Base-by-base conservation (phyloP, 2,329 filamentous ascomycete species). In the Apiospora malaysiana region DNA sequence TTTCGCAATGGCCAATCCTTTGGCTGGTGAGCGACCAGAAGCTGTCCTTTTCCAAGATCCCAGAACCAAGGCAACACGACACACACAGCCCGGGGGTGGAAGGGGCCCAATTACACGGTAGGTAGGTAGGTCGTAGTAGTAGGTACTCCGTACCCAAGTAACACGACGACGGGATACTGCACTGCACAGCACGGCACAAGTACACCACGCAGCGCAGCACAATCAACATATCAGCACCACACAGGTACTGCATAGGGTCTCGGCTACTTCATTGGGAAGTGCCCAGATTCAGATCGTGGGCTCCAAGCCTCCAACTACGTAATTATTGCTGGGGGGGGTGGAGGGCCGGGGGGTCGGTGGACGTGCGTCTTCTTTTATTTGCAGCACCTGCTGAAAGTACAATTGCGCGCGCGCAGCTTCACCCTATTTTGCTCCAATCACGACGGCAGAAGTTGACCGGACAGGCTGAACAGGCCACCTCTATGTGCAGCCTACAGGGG, bases 11-110 rank as follows among this genome's bases (percentile, higher is more conserved):
- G 56, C 9, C 56, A 67, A 43, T 18, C 65, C 18, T 45, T 25
- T 43, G 43, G 18, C 65, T 67, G 65, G 65, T 67, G 46, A 63
- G 56, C 56, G 56, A 63, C 21, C 32, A 37, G 56, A 63, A 63
- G 56, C 32, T 63, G 56, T 63, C 56, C 32, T 63, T 63, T 63
- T 63, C 56, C 56, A 37, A 63, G 56, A 63, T 63, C 56, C 27
- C 12, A 46, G 40, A 14, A 21, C 14, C 45, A 63, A 63, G 32
- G 56, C 32, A 63, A n/a, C 32, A 63, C 56, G 56, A 40, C 32
- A 63, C 56, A 63, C 32, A 32, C 32, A 9, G 27, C 32, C 56
- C 51, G 14, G 18, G 18, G 32, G 32, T 32, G 32, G 32, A 32
- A 32, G 32, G 32, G 32, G 32, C 32, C 56, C 56, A 63, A 63